Evolutionary conservation across 2,329 filamentous ascomycete species (phyloP), one percentile per base, ranked within the genome.

Genomic region (Conoideocrella luteorostrata): DNA sequence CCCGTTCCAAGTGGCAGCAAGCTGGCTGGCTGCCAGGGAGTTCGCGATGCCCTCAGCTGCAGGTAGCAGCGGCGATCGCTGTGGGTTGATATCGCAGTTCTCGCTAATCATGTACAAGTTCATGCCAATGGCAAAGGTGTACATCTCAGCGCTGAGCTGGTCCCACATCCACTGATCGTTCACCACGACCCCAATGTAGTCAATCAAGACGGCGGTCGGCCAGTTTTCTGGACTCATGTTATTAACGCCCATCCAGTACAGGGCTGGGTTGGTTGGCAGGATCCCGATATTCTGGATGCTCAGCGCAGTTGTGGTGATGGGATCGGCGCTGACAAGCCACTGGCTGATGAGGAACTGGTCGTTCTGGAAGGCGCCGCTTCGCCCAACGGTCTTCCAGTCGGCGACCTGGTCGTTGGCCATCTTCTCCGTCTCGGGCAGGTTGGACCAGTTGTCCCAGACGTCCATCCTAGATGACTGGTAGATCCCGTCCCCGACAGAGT

Each of bases 221-320:
- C 56, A 63, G 24, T 29, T 33, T 26, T 53, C 44, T 4, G 58
- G 58, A 18, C 43, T 51, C 51, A 60, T 61, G 39, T 49, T 48
- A 41, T 56, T 56, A 17, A 56, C 38, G 11, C 60, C 59, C 43
- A 56, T 55, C 55, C 54, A 61, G 51, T 65, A 65, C n/a, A 65
- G 47, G 4, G 61, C 47, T 4, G 61, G 62, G 43, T 64, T 64
- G 13, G 58, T 60, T 10, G 56, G 53, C 17, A 59, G 44, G 4
- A 62, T 50, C n/a, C 57, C 62, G 26, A 62, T 54, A 20, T 46
- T 46, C 45, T 65, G 52, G 30, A 58, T 50, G 12, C 47, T 52
- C 15, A 58, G 47, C 0, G 52, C 43, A 4, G 59, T 59, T 21
- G 57, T 54, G 7, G 52, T 55, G 22, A 60, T 13, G 11, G 52